These are phyloP conservation scores for Phoma sp. DNA, from an alignment of 2,329 filamentous ascomycete genomes.

Conservation along the genomic window DNA sequence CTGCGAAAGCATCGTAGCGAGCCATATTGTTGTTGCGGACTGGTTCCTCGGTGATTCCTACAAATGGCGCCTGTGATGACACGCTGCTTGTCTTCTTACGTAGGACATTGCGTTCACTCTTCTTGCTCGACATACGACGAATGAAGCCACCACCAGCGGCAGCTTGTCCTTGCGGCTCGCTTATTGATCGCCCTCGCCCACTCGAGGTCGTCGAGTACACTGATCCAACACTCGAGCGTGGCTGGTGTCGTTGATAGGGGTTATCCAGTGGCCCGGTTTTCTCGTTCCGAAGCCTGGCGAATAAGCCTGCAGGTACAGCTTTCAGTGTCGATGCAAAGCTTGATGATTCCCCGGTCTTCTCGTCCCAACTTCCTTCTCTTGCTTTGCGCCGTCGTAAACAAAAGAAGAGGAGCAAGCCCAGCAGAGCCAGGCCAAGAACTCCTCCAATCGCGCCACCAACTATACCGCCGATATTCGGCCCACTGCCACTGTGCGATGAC, in stretches of 20 bases:
- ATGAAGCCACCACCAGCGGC: slow-evolving; percentile 26
- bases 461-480: slow-evolving; percentile 36
- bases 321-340: slow-evolving; percentile 28
- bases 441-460: slow-evolving; percentile 45
- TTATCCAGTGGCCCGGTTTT: slow-evolving; percentile 35
- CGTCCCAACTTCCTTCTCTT: slow-evolving; percentile 24
- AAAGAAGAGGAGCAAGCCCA: slow-evolving; percentile 41
- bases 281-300: slow-evolving; percentile 38
- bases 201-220: slow-evolving; percentile 39
- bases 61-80: slow-evolving; percentile 35
- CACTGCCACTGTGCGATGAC: slow-evolving; percentile 1
- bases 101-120: slow-evolving; percentile 38
- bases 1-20: slow-evolving; percentile 35
- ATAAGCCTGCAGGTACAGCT: slow-evolving; percentile 28
- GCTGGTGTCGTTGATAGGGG: slow-evolving; percentile 37
- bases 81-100: slow-evolving; percentile 40
- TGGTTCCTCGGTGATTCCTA: slow-evolving; percentile 36
- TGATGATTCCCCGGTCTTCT: slow-evolving; percentile 22
- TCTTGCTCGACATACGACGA: slow-evolving; percentile 41
- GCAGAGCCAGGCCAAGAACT: slow-evolving; percentile 39
- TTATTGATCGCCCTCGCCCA: slow-evolving; percentile 34
- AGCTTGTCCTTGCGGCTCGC: slow-evolving; percentile 33
- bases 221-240: slow-evolving; percentile 40
- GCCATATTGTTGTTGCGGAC: slow-evolving; percentile 27
- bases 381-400: slow-evolving; percentile 42